Evolutionary conservation across 495 filamentous ascomycete species (phyloP), one percentile per base, ranked within the genome.

Genomic region (Lophium mytilinum): DNA sequence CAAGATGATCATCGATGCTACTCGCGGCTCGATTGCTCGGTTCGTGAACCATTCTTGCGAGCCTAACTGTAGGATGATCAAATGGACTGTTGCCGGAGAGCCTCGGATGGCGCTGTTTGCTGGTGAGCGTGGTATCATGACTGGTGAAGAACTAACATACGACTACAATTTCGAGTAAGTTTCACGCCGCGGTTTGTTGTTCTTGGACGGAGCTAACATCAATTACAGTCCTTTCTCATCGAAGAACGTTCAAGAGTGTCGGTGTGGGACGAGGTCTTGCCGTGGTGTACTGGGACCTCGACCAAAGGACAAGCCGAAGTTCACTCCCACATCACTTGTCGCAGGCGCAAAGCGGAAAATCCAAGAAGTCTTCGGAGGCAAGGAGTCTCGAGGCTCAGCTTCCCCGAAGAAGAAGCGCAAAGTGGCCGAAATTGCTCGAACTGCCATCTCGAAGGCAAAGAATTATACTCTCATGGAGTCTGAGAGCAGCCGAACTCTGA

Each of bases 31-130:
- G 54, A 94, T 96, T 71, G 94, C 93, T 60, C 84, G 93, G 54
- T 98, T 98, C 74, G 90, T 97, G 70, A 98, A 98, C 66, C 93
- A 98, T 66, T 95, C 90, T 4, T 98, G 93, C 70, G 83, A 87
- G 57, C 93, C 93, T n/a, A 98, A 98, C 71, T 97, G 92, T 70
- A 79, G 84, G 30, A 96, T 98, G 88, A 85, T 91, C 52, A 96
- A 96, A 72, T 95, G 90, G 90, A 92, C 89, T 50, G 93, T 98
- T n/a, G 83, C 83, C 35, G 89, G 89, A 15, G 90, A 94, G 64
- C 94, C 93, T 43, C 85, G 93, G 50, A 97, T 98, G 91, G 93
- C 91, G 19, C 80, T 98, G 1, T 98, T 98, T 69, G 94, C 93
- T 30, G 91, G 92, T 9, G 88, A 95, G 58, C 74, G 77, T 9